These are phyloP conservation scores for Trichocladium antarcticum DNA, from an alignment of 495 filamentous ascomycete genomes.

Conservation along the genomic window DNA sequence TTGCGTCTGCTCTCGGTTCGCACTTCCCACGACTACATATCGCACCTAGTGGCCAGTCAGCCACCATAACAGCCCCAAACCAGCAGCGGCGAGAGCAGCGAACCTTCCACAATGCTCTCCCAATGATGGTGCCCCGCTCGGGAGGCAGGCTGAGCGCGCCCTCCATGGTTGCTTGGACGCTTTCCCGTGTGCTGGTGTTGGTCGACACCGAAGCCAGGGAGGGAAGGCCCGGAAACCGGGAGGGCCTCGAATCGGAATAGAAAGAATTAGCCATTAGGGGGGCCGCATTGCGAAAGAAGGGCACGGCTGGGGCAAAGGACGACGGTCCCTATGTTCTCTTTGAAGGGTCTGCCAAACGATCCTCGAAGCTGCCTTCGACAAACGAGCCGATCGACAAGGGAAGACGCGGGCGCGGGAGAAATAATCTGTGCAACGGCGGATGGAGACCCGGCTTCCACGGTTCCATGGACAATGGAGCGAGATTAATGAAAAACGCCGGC, in stretches of 20 bases:
- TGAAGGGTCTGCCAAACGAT: background rate
- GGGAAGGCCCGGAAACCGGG: constrained; percentile 3
- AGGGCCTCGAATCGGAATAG: background rate
- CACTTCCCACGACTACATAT: constrained; percentile 36
- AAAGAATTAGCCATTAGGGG: constrained; percentile 15
- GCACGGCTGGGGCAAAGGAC: background rate
- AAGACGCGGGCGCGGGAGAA: background rate
- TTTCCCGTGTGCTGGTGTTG: constrained; percentile 6
- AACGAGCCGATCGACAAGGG: background rate
- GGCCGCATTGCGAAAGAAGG: constrained; percentile 11
- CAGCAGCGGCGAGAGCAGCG: background rate
- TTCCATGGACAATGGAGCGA: constrained; percentile 13
- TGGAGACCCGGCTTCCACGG: background rate
- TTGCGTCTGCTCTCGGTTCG: constrained; percentile 15
- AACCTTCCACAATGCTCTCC: constrained; percentile 49
- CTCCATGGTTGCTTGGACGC: constrained; percentile 38
- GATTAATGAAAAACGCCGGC: constrained; percentile 23
- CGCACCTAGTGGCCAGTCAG: constrained; percentile 29
- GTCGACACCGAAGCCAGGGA: background rate
- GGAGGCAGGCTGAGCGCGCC: constrained; percentile 45
- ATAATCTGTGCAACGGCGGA: background rate
- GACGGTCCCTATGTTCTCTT: constrained; percentile 2
- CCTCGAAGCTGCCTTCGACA: background rate
- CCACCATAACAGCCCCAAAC: background rate
- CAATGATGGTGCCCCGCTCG: constrained; percentile 45